phyloP scores from a whole-genome alignment of 202 grass and related monocot genomes.

The Dendrocalamus latiflorus region DNA sequence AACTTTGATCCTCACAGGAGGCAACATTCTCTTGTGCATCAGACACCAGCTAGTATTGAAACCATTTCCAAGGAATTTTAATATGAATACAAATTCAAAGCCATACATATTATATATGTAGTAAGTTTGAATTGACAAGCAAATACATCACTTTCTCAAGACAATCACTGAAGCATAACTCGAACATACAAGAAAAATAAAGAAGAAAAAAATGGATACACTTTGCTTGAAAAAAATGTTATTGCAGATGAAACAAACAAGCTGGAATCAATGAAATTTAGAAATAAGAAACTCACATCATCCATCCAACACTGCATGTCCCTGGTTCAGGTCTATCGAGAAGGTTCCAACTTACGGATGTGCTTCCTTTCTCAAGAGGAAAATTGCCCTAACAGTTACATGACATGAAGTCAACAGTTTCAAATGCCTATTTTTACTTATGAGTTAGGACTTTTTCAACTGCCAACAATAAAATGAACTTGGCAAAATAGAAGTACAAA shows the following conservation, averaged over 20 bases:
- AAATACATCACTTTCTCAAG: background rate
- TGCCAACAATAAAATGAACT: background rate
- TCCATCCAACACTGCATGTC: background rate
- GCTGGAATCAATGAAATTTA: background rate
- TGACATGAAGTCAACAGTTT: background rate
- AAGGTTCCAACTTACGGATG: background rate
- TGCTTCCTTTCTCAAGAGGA: background rate
- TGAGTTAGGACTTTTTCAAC: background rate
- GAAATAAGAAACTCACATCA: no score
- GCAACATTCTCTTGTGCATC: constrained; percentile 2
- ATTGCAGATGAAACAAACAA: background rate
- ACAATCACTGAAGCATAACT: background rate
- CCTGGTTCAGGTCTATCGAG: background rate
- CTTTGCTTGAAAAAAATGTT: background rate
- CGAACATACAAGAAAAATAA: background rate
- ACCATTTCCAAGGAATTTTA: background rate
- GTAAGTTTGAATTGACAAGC: background rate
- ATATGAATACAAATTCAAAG: background rate
- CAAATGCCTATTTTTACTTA: background rate
- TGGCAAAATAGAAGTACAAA: background rate
- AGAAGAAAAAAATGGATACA: background rate
- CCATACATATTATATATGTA: background rate
- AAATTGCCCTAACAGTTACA: background rate
- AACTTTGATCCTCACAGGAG: background rate
- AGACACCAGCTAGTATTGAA: background rate